Evolutionary conservation across 202 grass and related monocot species (phyloP), one percentile per base, ranked within the genome.

Genomic region (Saccharum hybrid): DNA sequence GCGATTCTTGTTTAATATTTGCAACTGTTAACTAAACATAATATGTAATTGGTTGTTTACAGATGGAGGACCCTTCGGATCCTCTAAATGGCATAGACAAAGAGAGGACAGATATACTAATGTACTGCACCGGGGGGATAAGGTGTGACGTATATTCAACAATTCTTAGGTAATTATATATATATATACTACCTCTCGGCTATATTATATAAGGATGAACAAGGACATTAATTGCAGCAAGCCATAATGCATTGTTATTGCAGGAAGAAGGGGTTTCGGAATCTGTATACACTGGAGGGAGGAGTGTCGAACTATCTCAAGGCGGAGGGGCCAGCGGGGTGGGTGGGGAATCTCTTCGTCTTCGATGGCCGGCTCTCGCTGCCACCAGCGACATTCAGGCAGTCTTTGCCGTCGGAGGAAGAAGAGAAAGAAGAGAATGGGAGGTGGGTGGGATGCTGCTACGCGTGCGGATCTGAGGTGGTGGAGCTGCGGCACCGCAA

Each of bases 91-190:
- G 85, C 31, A 71, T 94, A 46, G 87, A 93, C 83, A 90, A 83
- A 85, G 90, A 88, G 45, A 88, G 88, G 26, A 98, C 90, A 22
- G 85, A 98, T 78, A 93, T 98, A 88, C 79, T 98, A 42, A 98
- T 98, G 95, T 98, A 94, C 83, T 98, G 92, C 78, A 94, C 95
- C 2, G 92, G 95, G 37, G 95, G 95, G 46, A 98, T 98, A 77
- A 88, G 95, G 43, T 98, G 95, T 26, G 95, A 93, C 59, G 85
- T 95, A 7, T 98, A 98, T 82, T 94, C 92, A 77, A 91, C 90
- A 83, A 92, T 98, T 88, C 83, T 98, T 74, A 90, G 90, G 95
- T 97, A 91, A 75, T 30, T n/a, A 18, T 6, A 43, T 51, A 15
- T 26, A 26, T 11, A 43, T 48, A 48, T 18, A 52, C 46, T 52